phyloP scores from a whole-genome alignment of 2,329 filamentous ascomycete genomes.

The Aspergillus unguis region DNA sequence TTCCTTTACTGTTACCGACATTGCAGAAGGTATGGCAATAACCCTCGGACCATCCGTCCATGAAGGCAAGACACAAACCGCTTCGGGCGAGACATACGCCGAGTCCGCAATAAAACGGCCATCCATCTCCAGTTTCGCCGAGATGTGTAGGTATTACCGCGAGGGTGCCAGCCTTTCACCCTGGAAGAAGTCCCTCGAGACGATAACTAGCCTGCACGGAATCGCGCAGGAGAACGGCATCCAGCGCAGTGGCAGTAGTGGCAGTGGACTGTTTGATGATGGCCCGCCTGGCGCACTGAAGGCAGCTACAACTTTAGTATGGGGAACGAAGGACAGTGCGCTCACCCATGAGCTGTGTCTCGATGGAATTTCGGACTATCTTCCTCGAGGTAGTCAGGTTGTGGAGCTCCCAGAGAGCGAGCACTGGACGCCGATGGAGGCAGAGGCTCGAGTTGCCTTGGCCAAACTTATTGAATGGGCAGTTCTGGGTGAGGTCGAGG shows the following conservation, averaged over 20 bases:
- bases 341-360: constrained; percentile 50
- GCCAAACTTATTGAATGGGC: constrained; percentile 42
- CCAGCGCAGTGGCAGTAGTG: constrained; percentile 32
- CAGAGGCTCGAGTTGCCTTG: constrained; percentile 42
- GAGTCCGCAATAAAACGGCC: constrained; percentile 39
- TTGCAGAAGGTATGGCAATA: constrained; percentile 50
- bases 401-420: constrained; percentile 49
- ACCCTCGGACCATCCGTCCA: constrained; percentile 49
- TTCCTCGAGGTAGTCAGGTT: constrained; percentile 50
- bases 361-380: constrained; percentile 53
- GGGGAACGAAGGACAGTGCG: constrained; percentile 52
- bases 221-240: constrained; percentile 34
- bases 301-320: constrained; percentile 53
- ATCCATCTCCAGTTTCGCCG: constrained; percentile 46
- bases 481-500: constrained; percentile 34
- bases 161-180: constrained; percentile 44
- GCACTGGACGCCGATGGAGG: constrained; percentile 55
- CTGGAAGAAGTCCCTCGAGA: constrained; percentile 54
- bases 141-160: constrained; percentile 55
- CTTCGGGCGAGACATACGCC: constrained; percentile 37
- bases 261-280: constrained; percentile 44
- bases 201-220: constrained; percentile 47
- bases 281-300: constrained; percentile 47
- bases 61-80: constrained; percentile 41
- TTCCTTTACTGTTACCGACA: constrained; percentile 32